These are phyloP conservation scores for Fusarium buxicola DNA, from an alignment of 2,329 filamentous ascomycete genomes.

Conservation along the genomic window DNA sequence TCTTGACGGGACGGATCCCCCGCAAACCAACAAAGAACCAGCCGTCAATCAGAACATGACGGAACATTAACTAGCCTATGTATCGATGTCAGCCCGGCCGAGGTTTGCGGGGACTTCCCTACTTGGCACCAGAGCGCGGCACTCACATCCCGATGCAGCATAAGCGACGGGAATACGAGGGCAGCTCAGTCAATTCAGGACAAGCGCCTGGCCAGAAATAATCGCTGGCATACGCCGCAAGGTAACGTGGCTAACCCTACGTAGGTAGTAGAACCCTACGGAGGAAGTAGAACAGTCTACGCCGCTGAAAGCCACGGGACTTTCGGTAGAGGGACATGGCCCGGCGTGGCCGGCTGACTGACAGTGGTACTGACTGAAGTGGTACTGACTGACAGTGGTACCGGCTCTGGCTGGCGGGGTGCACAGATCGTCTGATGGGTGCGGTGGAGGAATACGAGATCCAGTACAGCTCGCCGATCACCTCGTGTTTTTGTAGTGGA, in stretches of 20 bases:
- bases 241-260: neutral
- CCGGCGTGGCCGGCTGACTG: constrained; percentile 11
- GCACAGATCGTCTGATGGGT: constrained; percentile 36
- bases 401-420: neutral
- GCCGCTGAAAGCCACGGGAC: neutral
- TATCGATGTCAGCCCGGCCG: neutral
- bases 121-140: constrained; percentile 19
- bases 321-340: neutral
- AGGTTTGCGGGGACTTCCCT: constrained; percentile 19
- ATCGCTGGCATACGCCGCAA: neutral
- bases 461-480: constrained; percentile 34
- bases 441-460: constrained; percentile 44
- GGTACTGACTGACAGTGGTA: neutral
- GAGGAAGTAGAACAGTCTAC: no score
- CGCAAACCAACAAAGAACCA: neutral
- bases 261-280: no score
- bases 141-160: constrained; percentile 15
- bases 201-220: neutral
- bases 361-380: no score
- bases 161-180: constrained; percentile 23
- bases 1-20: no score
- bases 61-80: neutral
- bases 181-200: neutral
- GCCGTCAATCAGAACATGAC: neutral
- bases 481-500: constrained; percentile 45